Evolutionary conservation across 2,329 filamentous ascomycete species (phyloP).

Genomic region (Venturia asperata): DNA sequence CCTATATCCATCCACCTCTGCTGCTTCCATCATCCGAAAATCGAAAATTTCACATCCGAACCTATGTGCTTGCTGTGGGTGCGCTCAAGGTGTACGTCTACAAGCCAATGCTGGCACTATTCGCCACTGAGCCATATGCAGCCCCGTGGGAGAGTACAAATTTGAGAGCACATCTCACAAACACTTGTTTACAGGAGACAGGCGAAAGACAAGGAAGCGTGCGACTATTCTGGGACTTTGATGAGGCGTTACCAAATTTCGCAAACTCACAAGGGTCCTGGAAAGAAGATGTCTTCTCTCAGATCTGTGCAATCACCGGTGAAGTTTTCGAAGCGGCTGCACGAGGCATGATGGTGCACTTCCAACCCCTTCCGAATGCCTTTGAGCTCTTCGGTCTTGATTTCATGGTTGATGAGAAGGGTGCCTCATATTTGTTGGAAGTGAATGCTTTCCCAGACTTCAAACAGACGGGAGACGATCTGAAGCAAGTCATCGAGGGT

Average conservation of each 20-base stretch:
- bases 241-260: constrained; percentile 30
- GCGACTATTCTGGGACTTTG: constrained; percentile 65
- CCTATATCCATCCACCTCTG: constrained; percentile 85
- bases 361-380: constrained; percentile 78
- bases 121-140: constrained; percentile 67
- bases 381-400: constrained; percentile 93
- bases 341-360: constrained; percentile 76
- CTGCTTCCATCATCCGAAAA: constrained; percentile 50
- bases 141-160: constrained; percentile 53
- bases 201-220: constrained; percentile 57
- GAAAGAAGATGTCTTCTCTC: constrained; percentile 59
- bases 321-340: constrained; percentile 85
- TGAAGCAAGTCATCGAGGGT: constrained; percentile 63
- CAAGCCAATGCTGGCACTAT: constrained; percentile 84
- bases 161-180: constrained; percentile 77
- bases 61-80: constrained; percentile 78
- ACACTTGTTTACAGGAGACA: constrained; percentile 78
- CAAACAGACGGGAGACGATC: constrained; percentile 72
- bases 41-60: constrained; percentile 90
- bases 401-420: constrained; percentile 67
- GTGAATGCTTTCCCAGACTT: constrained; percentile 97
- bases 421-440: constrained; percentile 71
- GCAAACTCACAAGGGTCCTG: constrained; percentile 28
- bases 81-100: constrained; percentile 79
- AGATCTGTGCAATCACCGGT: constrained; percentile 66